phyloP scores from a whole-genome alignment of 2,329 filamentous ascomycete genomes.

The Triangularia verruculosa region DNA sequence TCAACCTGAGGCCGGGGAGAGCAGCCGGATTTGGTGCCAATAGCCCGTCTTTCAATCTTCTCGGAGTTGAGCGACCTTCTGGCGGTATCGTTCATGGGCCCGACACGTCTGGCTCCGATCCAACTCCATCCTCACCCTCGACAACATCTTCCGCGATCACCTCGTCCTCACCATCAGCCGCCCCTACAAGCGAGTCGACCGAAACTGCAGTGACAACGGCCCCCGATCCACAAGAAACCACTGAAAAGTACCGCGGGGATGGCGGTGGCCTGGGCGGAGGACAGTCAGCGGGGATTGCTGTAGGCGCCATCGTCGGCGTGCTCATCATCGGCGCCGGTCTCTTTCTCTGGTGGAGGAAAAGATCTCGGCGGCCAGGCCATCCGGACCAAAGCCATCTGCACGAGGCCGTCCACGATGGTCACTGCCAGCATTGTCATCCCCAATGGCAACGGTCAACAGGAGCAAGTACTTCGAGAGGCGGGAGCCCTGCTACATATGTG shows the following conservation, averaged over 20 bases:
- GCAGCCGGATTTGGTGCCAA: constrained; percentile 14
- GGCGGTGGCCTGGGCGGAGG: background rate
- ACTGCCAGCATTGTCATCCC: background rate
- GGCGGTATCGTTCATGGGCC: constrained; percentile 11
- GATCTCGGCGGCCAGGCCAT: background rate
- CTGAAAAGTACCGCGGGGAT: background rate
- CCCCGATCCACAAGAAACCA: background rate
- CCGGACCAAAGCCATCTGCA: background rate
- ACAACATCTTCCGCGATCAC: background rate
- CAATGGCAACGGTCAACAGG: background rate
- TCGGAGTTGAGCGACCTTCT: constrained; percentile 9
- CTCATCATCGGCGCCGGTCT: background rate
- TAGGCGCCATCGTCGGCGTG: constrained; percentile 2
- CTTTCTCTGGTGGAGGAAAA: constrained; percentile 2
- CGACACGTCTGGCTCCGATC: background rate
- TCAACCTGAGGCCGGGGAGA: constrained; percentile 16
- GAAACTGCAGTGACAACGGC: background rate
- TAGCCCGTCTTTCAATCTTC: constrained; percentile 9
- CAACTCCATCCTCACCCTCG: background rate
- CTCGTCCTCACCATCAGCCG: too few species aligned
- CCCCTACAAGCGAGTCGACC: background rate
- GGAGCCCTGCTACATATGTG: background rate
- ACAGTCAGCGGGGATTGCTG: background rate
- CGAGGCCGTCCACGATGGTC: background rate
- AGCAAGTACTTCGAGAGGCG: background rate